Evolutionary conservation across 306 rosid species (phyloP), one percentile per base, ranked within the genome.

Genomic region (Boehmeria nivea): DNA sequence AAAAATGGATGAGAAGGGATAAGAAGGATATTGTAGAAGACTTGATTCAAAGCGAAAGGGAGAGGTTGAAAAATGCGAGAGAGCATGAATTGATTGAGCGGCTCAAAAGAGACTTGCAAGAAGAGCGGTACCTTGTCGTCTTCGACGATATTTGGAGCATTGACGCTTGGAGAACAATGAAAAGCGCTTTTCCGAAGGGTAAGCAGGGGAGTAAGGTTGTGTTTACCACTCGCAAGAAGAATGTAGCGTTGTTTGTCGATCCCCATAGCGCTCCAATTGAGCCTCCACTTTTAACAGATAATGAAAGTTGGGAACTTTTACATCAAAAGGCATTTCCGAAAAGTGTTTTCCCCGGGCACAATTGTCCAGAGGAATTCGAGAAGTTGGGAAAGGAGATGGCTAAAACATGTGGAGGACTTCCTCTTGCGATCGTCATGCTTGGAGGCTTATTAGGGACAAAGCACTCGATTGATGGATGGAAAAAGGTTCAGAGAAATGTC

Each of bases 401-500:
- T 1, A 21, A 15, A 1, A 26, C 3, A n/a, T 58, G 66, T 22
- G 23, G 38, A 3, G 65, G 66, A 43, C 26, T 58, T 19, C 72
- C 65, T 0, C 34, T 49, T 12, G 59, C 53, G 1, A 24, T 66
- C 12, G 34, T 49, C 1, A 33, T 57, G 23, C 63, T 66, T 38
- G 71, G 63, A 11, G 64, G 71, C 8, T 18, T 66, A 8, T 39
- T 66, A 17, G 15, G 24, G 0, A 27, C 51, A 2, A 57, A 66
- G 39, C n/a, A 1, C 0, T 28, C 59, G 18, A 11, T 3, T 22
- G 10, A 37, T 0, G 59, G 57, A 19, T 66, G 85, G 85, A 66
- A 70, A 12, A 65, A 0, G 5, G 73, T 76, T 33, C 63, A 57
- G 10, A 53, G n/a, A 46, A 48, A 63, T 19, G 22, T 82, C 23